Base-by-base conservation (phyloP, 176 grass and related monocot species). In the Tuctoria greenei region DNA sequence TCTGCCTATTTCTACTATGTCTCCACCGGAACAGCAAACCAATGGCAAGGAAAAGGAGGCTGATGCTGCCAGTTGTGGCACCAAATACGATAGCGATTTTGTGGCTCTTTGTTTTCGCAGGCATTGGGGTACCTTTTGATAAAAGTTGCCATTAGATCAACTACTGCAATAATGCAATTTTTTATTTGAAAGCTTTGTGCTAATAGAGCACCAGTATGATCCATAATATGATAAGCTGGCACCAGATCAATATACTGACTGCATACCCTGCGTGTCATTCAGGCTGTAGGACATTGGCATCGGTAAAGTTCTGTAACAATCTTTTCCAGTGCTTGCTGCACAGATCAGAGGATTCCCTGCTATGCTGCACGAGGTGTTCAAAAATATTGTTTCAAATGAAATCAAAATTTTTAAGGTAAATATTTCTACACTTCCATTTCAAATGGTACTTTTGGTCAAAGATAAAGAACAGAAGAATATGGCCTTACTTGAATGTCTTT, bases 331-430 rank as follows among this genome's bases (percentile, higher is more conserved):
- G 42, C 54, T 82, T 47, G 83, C 71, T 49, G 61, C 36, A 59
- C 93, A 97, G 41, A 97, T 97, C 67, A 97, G 83, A 66, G 93
- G 90, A 87, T 97, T 97, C 24, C 93, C 93, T 57, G 93, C 90
- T 62, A 97, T 89, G 61, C 93, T 97, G 88, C 79, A 76, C 76
- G 57, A 58, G 16, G 41, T 69, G 13, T 1, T 3, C 55, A 31
- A 61, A 51, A 20, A 20, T 21, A 57, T 54, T 49, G 79, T 43
- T 15, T n/a, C 4, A 21, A 45, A 42, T 51, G 23, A 79, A 51
- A n/a, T 79, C 69, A 70, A 60, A 59, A 11, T 51, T 58, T 58
- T 46, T 7, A 66, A 66, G 59, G 42, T 41, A 57, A 73, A 40
- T 11, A 58, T 70, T 41, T 80, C 13, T 37, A 24, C 13, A 61